Evolutionary conservation across 75 land plant species (phyloP).

Genomic region (Cunninghamia lanceolata): DNA sequence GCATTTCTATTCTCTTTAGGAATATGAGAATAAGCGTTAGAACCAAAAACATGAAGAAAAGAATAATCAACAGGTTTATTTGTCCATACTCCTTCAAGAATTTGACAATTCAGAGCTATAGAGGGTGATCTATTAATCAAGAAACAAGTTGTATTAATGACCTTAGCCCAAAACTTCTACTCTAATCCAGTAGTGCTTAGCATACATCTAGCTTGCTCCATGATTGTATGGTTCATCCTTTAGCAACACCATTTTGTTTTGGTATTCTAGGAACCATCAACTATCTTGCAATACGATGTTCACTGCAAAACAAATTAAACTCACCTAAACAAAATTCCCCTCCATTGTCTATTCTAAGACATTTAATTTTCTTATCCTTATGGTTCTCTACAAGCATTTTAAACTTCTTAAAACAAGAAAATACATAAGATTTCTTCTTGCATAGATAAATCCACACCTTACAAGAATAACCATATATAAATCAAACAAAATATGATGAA

Average conservation of each 20-base stretch:
- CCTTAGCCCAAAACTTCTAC: no score
- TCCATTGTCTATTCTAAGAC: conserved; percentile 22
- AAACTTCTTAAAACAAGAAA: conserved; percentile 14
- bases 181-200: no score
- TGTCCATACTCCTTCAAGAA: conserved; percentile 26
- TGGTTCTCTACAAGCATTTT: neutral
- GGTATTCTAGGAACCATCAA: conserved; percentile 15
- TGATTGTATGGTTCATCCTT: conserved; percentile 21
- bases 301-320: conserved; percentile 2
- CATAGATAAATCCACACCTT: conserved; percentile 29
- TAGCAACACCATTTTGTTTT: conserved; percentile 36
- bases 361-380: neutral
- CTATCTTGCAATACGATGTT: conserved; percentile 18
- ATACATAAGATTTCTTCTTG: conserved; percentile 28
- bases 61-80: conserved; percentile 12
- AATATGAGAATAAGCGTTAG: conserved; percentile 17
- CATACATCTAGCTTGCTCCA: conserved; percentile 28
- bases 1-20: no score
- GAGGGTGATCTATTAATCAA: conserved; percentile 24
- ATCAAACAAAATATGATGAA: conserved; percentile 9
- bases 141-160: no score
- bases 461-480: conserved; percentile 33
- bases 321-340: conserved; percentile 17
- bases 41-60: conserved; percentile 23
- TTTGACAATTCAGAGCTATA: no score